Conservation (phyloP, 2,329 filamentous ascomycete species). For the Zasmidium citrigriseum region DNA sequence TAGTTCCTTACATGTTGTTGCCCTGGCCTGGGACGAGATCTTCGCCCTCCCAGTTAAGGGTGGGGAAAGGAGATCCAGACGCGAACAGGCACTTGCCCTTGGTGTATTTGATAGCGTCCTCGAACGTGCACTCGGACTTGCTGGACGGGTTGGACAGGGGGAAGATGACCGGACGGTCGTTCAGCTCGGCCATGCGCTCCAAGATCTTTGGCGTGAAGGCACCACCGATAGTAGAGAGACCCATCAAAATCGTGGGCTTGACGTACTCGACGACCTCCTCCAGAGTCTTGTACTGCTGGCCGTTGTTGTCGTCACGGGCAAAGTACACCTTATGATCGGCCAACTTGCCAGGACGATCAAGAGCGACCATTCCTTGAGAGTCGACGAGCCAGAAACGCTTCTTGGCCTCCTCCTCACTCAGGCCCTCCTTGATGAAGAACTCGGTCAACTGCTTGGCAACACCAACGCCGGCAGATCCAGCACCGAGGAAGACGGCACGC, state of each 20-base stretch:
- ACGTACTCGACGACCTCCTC: conserved; percentile 93
- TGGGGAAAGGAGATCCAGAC: conserved; percentile 87
- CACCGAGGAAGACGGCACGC: conserved; percentile 92
- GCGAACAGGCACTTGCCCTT: conserved; percentile 84
- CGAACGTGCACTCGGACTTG: conserved; percentile 97
- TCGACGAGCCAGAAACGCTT: conserved; percentile 97
- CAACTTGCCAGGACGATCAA: conserved; percentile 88
- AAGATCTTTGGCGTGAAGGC: conserved; percentile 90
- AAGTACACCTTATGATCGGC: conserved; percentile 80
- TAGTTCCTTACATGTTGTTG: conserved; percentile 63
- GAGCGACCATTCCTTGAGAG: conserved; percentile 84
- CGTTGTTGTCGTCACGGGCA: conserved; percentile 64
- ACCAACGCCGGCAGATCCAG: conserved; percentile 92
- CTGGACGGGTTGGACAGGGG: conserved; percentile 93
- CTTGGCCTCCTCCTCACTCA: conserved; percentile 83
- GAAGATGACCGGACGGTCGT: conserved; percentile 76
- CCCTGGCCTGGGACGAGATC: conserved; percentile 59
- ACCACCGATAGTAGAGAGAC: conserved; percentile 89
- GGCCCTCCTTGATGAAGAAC: conserved; percentile 90
- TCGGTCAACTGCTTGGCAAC: conserved; percentile 97
- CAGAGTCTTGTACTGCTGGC: conserved; percentile 71
- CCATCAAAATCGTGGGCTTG: conserved; percentile 90
- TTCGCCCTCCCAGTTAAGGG: conserved; percentile 53
- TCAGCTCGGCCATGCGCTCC: conserved; percentile 58
- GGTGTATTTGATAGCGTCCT: conserved; percentile 87